A percentile compares a stretch with the other conserved stretches of the same genome.
phyloP scores from a whole-genome alignment of 1,139 yeast genomes.

The Protomyces inundatus region DNA sequence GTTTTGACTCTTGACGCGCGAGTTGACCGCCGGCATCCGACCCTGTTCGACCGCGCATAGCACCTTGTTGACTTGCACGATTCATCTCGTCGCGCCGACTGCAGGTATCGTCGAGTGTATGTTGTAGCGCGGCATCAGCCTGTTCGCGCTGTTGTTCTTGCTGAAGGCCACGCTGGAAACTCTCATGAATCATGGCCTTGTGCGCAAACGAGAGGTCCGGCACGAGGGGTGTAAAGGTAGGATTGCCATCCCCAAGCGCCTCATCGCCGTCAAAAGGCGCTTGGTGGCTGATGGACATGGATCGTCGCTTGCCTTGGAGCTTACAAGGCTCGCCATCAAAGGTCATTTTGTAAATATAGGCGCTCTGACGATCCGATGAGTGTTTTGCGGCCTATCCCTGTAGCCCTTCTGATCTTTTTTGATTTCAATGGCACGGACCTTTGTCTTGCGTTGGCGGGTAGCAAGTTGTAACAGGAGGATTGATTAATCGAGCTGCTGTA shows the following conservation, averaged over 20 bases:
- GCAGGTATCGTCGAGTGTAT: neutral
- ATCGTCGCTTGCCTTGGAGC: conserved; percentile 18
- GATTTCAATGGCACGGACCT: too few relatives aligned
- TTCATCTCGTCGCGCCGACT: neutral
- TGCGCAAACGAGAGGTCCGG: conserved; percentile 18
- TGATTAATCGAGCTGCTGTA: too few relatives aligned
- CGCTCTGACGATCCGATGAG: too few relatives aligned
- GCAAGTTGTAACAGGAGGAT: too few relatives aligned
- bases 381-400: too few relatives aligned
- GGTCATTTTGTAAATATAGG: too few relatives aligned
- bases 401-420: too few relatives aligned
- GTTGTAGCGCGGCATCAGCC: neutral
- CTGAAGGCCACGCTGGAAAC: neutral
- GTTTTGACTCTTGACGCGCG: neutral
- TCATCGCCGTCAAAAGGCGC: neutral
- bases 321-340: neutral
- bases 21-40: neutral
- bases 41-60: neutral
- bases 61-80: neutral
- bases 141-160: neutral
- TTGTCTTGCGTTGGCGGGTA: too few relatives aligned
- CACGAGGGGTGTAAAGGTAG: conserved; percentile 3
- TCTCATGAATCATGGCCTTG: conserved; percentile 11
- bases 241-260: neutral
- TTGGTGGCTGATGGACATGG: neutral